Conservation (phyloP, 1,284 basidiomycete species). For the Apiotrichum veenhuisii region DNA sequence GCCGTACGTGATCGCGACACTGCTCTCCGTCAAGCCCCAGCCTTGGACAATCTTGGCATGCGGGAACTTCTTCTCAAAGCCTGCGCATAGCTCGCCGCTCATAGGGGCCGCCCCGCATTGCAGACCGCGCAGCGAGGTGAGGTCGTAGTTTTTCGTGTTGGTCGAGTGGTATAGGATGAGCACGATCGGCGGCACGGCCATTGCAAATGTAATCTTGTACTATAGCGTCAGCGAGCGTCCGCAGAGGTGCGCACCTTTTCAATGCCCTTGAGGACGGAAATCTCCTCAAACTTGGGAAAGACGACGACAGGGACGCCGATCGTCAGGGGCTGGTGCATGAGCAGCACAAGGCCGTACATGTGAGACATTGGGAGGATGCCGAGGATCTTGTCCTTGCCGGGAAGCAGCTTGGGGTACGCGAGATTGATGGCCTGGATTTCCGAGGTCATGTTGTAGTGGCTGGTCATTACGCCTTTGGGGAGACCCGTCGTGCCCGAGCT, state of each 20-base stretch:
- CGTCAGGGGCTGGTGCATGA: constrained; percentile 61
- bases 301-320: constrained; percentile 62
- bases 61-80: constrained; percentile 26
- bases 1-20: constrained; percentile 32
- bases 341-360: constrained; percentile 23
- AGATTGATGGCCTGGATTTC: constrained; percentile 16
- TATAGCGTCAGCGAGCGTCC: constrained; percentile 33
- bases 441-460: constrained; percentile 60
- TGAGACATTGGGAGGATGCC: constrained; percentile 19
- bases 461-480: constrained; percentile 54
- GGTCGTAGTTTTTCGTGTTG: constrained; percentile 65
- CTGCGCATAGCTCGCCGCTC: constrained; percentile 47
- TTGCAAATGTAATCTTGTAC: constrained; percentile 60
- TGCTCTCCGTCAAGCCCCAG: constrained; percentile 51
- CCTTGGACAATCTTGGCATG: constrained; percentile 38
- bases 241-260: constrained; percentile 47
- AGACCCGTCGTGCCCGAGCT: constrained; percentile 58
- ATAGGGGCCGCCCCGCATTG: constrained; percentile 80
- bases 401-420: not conserved
- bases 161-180: constrained; percentile 54
- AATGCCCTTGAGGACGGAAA: constrained; percentile 62
- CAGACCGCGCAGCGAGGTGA: constrained; percentile 60
- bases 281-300: constrained; percentile 60
- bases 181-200: constrained; percentile 81
- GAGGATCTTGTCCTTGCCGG: constrained; percentile 8